Evolutionary conservation across 208 protist species (phyloP).

Genomic region (Phytomonas sp.): DNA sequence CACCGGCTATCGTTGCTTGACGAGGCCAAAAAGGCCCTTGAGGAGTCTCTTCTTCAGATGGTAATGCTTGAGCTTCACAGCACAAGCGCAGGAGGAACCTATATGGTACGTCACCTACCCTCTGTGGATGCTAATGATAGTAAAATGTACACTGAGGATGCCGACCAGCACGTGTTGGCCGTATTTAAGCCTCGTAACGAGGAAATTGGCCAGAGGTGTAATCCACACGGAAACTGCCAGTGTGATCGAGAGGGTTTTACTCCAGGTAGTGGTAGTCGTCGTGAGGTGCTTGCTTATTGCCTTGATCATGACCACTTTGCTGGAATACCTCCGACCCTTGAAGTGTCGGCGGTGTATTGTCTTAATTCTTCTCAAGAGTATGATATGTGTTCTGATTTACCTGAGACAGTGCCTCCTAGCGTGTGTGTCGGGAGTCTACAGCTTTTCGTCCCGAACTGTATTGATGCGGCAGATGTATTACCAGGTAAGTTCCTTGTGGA

Average conservation of each 20-base stretch:
- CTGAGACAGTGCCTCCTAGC: not conserved
- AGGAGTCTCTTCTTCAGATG: not conserved
- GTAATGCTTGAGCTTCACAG: slow-evolving; percentile 29
- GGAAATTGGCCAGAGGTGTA: slow-evolving; percentile 44
- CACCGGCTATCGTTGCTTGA: not conserved
- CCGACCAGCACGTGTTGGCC: slow-evolving; percentile 12
- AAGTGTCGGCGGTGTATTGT: slow-evolving; percentile 24
- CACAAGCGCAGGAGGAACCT: slow-evolving; percentile 59
- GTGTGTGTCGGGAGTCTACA: slow-evolving; percentile 38
- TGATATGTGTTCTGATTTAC: not conserved
- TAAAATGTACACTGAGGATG: not conserved
- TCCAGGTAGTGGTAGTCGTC: slow-evolving; percentile 50
- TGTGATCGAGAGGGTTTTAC: slow-evolving; percentile 41
- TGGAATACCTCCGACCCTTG: slow-evolving; percentile 51
- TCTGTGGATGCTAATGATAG: not conserved
- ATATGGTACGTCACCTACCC: slow-evolving; percentile 34
- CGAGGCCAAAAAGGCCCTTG: not conserved
- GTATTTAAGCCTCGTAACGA: slow-evolving; percentile 66
- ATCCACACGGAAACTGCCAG: slow-evolving; percentile 41
- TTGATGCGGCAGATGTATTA: slow-evolving; percentile 50
- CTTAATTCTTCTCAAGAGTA: not conserved
- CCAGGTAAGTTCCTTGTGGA: slow-evolving; percentile 47
- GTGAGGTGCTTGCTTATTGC: slow-evolving; percentile 62
- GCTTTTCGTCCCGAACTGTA: slow-evolving; percentile 37
- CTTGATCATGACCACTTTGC: slow-evolving; percentile 58